Evolutionary conservation across 352 stramenopile species (phyloP).

Genomic region (Phytophthora pisi): DNA sequence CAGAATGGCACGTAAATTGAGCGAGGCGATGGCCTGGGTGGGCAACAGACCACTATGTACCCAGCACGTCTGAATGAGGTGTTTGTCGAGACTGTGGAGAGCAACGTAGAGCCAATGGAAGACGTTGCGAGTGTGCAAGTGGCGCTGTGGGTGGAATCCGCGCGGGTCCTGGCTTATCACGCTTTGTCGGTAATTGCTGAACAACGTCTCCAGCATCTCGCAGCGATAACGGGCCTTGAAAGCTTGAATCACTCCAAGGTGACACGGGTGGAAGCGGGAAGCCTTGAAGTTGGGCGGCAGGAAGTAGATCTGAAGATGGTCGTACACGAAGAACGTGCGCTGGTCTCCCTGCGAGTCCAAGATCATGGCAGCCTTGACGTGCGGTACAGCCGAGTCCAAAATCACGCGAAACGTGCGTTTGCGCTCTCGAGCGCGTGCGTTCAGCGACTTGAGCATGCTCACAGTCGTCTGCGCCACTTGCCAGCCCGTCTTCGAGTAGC

Average conservation of each 20-base stretch:
- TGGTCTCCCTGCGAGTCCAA: slow-evolving; percentile 86
- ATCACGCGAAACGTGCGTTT: slow-evolving; percentile 86
- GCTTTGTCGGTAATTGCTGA: slow-evolving; percentile 62
- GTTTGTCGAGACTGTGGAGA: slow-evolving; percentile 70
- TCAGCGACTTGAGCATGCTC: slow-evolving; percentile 80
- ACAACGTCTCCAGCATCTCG: slow-evolving; percentile 82
- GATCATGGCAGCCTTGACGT: slow-evolving; percentile 88
- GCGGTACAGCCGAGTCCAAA: slow-evolving; percentile 79
- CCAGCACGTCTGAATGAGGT: slow-evolving; percentile 78
- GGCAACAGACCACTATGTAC: slow-evolving; percentile 75
- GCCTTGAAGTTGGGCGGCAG: slow-evolving; percentile 83
- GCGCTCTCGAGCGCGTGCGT: slow-evolving; percentile 63
- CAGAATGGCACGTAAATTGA: slow-evolving; percentile 71
- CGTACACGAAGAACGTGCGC: slow-evolving; percentile 87
- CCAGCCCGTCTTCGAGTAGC: slow-evolving; percentile 80
- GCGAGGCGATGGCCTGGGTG: slow-evolving; percentile 61
- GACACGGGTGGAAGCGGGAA: slow-evolving; percentile 73
- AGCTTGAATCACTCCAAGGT: slow-evolving; percentile 74
- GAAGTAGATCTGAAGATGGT: slow-evolving; percentile 84
- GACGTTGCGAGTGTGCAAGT: slow-evolving; percentile 82
- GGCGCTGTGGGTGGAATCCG: slow-evolving; percentile 49
- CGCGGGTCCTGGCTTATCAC: slow-evolving; percentile 54
- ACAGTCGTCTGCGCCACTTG: slow-evolving; percentile 84
- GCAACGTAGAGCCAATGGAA: slow-evolving; percentile 86
- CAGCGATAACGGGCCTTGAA: slow-evolving; percentile 84